Evolutionary conservation across 2,329 filamentous ascomycete species (phyloP).

Genomic region (Apiospora arundinis): DNA sequence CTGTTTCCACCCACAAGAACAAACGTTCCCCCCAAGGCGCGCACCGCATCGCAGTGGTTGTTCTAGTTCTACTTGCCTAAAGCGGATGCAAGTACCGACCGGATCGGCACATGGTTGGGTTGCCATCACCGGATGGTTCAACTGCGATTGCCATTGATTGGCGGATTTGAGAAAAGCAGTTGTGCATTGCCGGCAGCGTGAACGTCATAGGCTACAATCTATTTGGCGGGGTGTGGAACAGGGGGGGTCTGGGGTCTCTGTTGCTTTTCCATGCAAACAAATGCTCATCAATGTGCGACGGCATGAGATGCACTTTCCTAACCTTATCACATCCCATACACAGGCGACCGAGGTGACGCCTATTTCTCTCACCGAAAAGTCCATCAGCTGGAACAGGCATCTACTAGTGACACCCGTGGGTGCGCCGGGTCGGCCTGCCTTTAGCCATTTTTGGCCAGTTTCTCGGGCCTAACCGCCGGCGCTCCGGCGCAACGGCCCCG

Average conservation of each 20-base stretch:
- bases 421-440: too few relatives aligned
- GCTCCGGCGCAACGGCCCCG: too few relatives aligned
- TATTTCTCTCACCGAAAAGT: too few relatives aligned
- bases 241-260: neutral
- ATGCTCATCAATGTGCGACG: neutral
- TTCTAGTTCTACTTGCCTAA: neutral
- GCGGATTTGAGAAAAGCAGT: neutral
- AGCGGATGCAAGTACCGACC: neutral
- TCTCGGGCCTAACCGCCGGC: too few relatives aligned
- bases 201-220: neutral
- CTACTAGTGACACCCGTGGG: too few relatives aligned
- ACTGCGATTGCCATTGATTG: too few relatives aligned
- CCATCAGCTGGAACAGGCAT: too few relatives aligned
- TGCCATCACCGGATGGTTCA: neutral
- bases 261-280: neutral
- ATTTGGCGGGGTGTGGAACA: neutral
- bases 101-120: neutral
- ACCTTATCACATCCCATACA: too few relatives aligned
- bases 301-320: too few relatives aligned
- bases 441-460: too few relatives aligned
- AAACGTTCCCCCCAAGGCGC: neutral
- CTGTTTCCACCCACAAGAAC: neutral
- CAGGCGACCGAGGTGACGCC: too few relatives aligned
- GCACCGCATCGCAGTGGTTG: neutral
- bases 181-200: neutral